These are phyloP conservation scores for Protomyces macrosporus DNA, from an alignment of 1,139 yeast species.

Conservation along the genomic window DNA sequence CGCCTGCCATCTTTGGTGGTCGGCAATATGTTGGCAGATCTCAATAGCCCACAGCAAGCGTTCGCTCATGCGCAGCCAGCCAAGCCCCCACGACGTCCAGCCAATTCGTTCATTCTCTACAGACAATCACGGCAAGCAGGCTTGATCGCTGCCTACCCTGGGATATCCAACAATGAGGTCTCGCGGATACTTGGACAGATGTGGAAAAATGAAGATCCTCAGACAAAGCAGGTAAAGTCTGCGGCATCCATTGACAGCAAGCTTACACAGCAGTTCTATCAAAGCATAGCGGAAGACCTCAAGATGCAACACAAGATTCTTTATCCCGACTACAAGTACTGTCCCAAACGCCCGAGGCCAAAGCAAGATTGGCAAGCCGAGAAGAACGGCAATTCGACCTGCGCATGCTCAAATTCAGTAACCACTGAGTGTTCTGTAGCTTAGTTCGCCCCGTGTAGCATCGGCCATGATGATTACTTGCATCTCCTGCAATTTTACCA, in stretches of 20 bases:
- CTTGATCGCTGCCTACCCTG: too few species aligned
- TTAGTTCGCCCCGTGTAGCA: too few species aligned
- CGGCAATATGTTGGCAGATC: too few species aligned
- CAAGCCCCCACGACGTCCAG: too few species aligned
- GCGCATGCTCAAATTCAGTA: background rate
- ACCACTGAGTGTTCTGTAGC: too few species aligned
- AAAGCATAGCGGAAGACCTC: constrained; percentile 13
- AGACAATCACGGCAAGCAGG: too few species aligned
- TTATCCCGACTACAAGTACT: constrained; percentile 27
- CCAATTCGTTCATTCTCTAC: too few species aligned
- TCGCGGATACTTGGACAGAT: constrained; percentile 26
- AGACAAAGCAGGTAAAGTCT: background rate
- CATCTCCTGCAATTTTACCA: too few species aligned
- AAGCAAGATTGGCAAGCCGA: background rate
- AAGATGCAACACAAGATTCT: constrained; percentile 22
- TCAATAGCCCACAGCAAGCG: too few species aligned
- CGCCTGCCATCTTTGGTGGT: too few species aligned
- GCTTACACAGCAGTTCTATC: constrained; percentile 8
- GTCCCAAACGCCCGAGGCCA: constrained; percentile 7
- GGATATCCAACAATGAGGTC: constrained; percentile 20
- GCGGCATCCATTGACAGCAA: background rate
- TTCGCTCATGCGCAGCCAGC: too few species aligned
- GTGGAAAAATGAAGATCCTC: constrained; percentile 23
- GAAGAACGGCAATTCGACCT: background rate
- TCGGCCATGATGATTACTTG: too few species aligned